A percentile compares a stretch with the other conserved stretches of the same genome.
Evolutionary conservation across 2,329 filamentous ascomycete genomes (phyloP).

Genomic region (Microcyclospora tardicrescens): DNA sequence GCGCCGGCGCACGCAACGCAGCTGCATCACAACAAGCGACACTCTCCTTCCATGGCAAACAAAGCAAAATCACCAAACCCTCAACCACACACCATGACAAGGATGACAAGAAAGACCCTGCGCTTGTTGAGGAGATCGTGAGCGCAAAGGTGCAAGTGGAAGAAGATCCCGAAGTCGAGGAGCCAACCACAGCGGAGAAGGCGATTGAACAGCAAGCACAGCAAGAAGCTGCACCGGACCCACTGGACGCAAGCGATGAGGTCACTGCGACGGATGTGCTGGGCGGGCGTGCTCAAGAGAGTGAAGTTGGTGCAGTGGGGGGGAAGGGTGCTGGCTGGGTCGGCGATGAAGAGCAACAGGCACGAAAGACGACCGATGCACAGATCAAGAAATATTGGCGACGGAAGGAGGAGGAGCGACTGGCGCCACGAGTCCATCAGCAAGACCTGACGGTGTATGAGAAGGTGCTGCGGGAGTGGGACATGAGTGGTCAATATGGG

Average conservation of each 20-base stretch:
- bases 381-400: constrained; percentile 71
- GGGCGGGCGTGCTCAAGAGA: constrained; percentile 17
- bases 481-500: constrained; percentile 81
- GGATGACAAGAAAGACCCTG: constrained; percentile 25
- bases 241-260: constrained; percentile 10
- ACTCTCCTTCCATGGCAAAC: constrained; percentile 48
- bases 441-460: constrained; percentile 57
- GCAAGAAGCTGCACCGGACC: constrained; percentile 18
- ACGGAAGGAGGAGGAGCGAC: constrained; percentile 54
- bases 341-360: constrained; percentile 38
- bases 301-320: constrained; percentile 33
- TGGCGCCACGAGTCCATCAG: constrained; percentile 65
- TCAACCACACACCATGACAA: constrained; percentile 24
- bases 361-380: constrained; percentile 51
- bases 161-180: constrained; percentile 15
- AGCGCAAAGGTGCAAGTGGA: constrained; percentile 15
- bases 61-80: constrained; percentile 43
- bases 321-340: constrained; percentile 23
- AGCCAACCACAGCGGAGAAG: constrained; percentile 27
- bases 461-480: constrained; percentile 83
- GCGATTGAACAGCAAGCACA: constrained; percentile 27
- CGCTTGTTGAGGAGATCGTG: constrained; percentile 21
- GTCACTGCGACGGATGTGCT: constrained; percentile 19
- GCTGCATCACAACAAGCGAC: constrained; percentile 43
- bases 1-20: constrained; percentile 28